Percentiles rank a stretch among this genome's conserved stretches.
phyloP scores from a whole-genome alignment of 129 eudicot species.

The Helianthus annuus region HanXRQr2.0-SUNRISE NC_035443.2:109707017-109707516 shows the following conservation, averaged over 20 bases:
- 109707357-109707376: constrained; percentile 44
- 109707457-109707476: constrained; percentile 50
- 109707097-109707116: constrained; percentile 36
- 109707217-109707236: constrained; percentile 60
- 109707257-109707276: constrained; percentile 38
- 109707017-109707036: constrained; percentile 50
- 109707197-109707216: constrained; percentile 44
- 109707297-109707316: constrained; percentile 34
- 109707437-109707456: constrained; percentile 45
- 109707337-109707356: constrained; percentile 46
- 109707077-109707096: constrained; percentile 41
- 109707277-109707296: constrained; percentile 43
- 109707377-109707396: constrained; percentile 55
- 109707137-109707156: constrained; percentile 42
- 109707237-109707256: constrained; percentile 43
- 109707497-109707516: constrained; percentile 44
- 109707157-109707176: constrained; percentile 46
- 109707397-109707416: constrained; percentile 38
- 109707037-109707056: constrained; percentile 48
- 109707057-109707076: constrained; percentile 49
- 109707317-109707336: constrained; percentile 43
- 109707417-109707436: constrained; percentile 42
- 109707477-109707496: constrained; percentile 42
- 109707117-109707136: constrained; percentile 41
- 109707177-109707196: constrained; percentile 54